A percentile compares a stretch with the other conserved stretches of the same genome.
phyloP scores from a whole-genome alignment of 768 basidiomycete species.

The Multifurca ochricompacta region DNA sequence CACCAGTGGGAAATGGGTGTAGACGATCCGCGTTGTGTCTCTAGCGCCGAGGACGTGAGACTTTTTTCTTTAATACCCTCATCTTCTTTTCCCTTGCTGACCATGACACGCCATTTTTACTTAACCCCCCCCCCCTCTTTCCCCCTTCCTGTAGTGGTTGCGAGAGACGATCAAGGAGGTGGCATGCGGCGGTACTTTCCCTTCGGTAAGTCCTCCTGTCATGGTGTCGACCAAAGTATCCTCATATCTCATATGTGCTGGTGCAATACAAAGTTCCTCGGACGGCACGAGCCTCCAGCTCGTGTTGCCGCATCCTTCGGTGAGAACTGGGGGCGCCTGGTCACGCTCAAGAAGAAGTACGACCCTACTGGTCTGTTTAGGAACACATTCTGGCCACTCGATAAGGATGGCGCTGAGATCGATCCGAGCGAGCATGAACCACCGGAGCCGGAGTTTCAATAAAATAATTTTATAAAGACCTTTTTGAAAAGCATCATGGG shows the following conservation, averaged over 20 bases:
- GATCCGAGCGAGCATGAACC: conserved; percentile 58
- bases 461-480: background rate
- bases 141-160: conserved; percentile 57
- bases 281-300: conserved; percentile 54
- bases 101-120: background rate
- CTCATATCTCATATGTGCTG: conserved; percentile 1
- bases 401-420: conserved; percentile 47
- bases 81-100: conserved; percentile 17
- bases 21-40: conserved; percentile 72
- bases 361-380: conserved; percentile 73
- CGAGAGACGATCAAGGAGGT: conserved; percentile 61
- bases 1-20: conserved; percentile 90
- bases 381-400: conserved; percentile 76
- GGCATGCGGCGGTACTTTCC: conserved; percentile 72
- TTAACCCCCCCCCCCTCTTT: background rate
- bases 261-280: conserved; percentile 52
- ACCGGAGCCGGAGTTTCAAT: conserved; percentile 31
- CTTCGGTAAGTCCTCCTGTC: conserved; percentile 54
- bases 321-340: conserved; percentile 63
- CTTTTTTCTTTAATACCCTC: background rate
- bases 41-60: conserved; percentile 72
- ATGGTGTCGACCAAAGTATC: background rate
- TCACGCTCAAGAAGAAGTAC: conserved; percentile 62
- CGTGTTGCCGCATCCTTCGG: conserved; percentile 66
- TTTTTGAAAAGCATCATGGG: too few species aligned